A percentile compares a stretch with the other conserved stretches of the same genome.
Evolutionary conservation across 2,329 filamentous ascomycete species (phyloP).

Genomic region (Aureobasidium sp.): DNA sequence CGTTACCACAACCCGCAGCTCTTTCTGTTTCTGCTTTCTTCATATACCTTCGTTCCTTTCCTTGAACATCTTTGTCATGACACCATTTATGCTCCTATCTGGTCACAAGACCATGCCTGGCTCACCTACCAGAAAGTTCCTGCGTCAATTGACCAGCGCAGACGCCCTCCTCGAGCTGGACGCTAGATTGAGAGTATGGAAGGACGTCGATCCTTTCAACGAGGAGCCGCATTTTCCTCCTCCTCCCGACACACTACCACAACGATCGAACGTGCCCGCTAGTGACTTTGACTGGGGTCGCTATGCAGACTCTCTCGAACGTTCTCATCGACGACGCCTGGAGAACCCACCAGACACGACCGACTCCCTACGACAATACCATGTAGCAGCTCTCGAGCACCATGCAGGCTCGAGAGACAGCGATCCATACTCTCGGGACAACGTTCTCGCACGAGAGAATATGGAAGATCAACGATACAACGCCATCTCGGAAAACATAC

Average conservation of each 20-base stretch:
- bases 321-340: neutral
- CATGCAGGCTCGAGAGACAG: neutral
- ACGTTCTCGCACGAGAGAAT: neutral
- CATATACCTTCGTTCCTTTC: neutral
- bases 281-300: neutral
- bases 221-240: neutral
- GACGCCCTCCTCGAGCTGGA: neutral
- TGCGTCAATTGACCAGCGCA: neutral
- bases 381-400: neutral
- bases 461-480: neutral
- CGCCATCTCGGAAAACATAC: neutral
- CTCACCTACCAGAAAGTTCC: neutral
- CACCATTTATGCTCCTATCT: neutral
- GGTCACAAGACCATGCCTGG: neutral
- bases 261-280: neutral
- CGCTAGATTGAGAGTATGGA: neutral
- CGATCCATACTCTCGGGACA: neutral
- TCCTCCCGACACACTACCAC: neutral
- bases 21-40: neutral
- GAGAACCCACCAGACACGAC: neutral
- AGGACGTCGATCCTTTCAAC: neutral
- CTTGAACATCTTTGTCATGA: neutral
- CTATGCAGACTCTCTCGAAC: neutral
- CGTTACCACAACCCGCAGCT: neutral
- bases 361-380: neutral